Evolutionary conservation across 805 yeast species (phyloP).

Genomic region (Wickerhamomyces alni): DNA sequence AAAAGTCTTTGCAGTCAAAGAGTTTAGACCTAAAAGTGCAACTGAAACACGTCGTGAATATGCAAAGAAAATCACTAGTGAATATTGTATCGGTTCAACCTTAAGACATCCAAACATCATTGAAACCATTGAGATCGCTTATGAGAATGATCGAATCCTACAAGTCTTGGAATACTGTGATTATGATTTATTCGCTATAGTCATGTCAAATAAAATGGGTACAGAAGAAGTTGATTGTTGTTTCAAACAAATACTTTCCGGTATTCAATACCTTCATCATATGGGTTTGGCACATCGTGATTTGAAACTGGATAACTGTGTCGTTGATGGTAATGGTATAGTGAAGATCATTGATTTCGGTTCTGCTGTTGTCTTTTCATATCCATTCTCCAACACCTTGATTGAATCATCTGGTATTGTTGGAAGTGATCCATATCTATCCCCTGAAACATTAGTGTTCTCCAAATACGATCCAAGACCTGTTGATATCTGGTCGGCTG

Average conservation of each 20-base stretch:
- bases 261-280: constrained; percentile 72
- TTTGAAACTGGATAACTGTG: constrained; percentile 89
- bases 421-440: constrained; percentile 84
- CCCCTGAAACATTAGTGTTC: constrained; percentile 87
- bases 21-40: constrained; percentile 71
- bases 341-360: constrained; percentile 92
- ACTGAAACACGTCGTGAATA: constrained; percentile 80
- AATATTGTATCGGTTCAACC: constrained; percentile 90
- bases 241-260: constrained; percentile 79
- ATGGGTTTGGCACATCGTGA: constrained; percentile 91
- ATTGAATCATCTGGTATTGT: constrained; percentile 81
- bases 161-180: constrained; percentile 96
- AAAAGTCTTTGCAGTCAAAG: constrained; percentile 85
- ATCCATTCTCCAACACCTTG: constrained; percentile 70
- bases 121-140: constrained; percentile 85
- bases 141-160: constrained; percentile 78
- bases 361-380: constrained; percentile 84
- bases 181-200: constrained; percentile 87
- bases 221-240: constrained; percentile 79
- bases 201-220: constrained; percentile 87
- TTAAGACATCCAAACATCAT: constrained; percentile 85
- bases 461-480: constrained; percentile 86
- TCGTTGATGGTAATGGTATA: constrained; percentile 73
- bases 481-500: constrained; percentile 90
- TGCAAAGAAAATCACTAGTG: constrained; percentile 88